Conservation (phyloP, 2,329 filamentous ascomycete genomes). For the Spiromastix sp. region DNA sequence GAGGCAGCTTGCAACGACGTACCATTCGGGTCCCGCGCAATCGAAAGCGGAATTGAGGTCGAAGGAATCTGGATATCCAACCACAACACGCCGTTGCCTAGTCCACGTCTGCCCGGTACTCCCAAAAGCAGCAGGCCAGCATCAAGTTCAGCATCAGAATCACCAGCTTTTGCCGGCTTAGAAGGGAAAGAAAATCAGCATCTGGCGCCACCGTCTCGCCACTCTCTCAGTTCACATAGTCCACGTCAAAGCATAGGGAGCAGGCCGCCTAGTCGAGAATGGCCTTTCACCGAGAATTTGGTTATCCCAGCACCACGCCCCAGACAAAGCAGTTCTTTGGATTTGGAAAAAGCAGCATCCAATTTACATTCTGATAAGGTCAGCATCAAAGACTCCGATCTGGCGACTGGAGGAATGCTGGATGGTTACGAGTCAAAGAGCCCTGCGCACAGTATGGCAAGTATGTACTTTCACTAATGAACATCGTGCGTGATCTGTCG, state of each 20-base stretch:
- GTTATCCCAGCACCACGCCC: background rate
- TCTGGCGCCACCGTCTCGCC: background rate
- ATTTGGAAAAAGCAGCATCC: background rate
- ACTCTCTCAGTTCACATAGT: too few relatives aligned
- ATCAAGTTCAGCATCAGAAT: constrained; percentile 3
- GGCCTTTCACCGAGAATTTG: too few relatives aligned
- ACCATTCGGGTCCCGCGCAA: constrained; percentile 76
- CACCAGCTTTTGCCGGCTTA: background rate
- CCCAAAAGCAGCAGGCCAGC: constrained; percentile 14
- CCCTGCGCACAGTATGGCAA: too few relatives aligned
- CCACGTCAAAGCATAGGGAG: too few relatives aligned
- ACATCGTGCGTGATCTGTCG: too few relatives aligned
- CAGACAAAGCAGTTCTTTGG: background rate
- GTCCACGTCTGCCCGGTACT: constrained; percentile 15
- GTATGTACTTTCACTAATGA: too few relatives aligned
- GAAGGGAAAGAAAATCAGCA: background rate
- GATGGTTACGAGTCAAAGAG: too few relatives aligned
- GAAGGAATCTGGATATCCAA: constrained; percentile 73
- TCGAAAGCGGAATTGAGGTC: constrained; percentile 72
- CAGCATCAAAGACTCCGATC: too few relatives aligned
- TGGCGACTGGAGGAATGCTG: too few relatives aligned
- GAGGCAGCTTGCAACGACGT: constrained; percentile 51
- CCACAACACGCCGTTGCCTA: constrained; percentile 27
- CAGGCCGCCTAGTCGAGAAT: too few relatives aligned
- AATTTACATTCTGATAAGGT: too few relatives aligned